These are phyloP conservation scores for Friedmanniomyces simplex DNA, from an alignment of 495 filamentous ascomycete species.

Conservation along the genomic window DNA sequence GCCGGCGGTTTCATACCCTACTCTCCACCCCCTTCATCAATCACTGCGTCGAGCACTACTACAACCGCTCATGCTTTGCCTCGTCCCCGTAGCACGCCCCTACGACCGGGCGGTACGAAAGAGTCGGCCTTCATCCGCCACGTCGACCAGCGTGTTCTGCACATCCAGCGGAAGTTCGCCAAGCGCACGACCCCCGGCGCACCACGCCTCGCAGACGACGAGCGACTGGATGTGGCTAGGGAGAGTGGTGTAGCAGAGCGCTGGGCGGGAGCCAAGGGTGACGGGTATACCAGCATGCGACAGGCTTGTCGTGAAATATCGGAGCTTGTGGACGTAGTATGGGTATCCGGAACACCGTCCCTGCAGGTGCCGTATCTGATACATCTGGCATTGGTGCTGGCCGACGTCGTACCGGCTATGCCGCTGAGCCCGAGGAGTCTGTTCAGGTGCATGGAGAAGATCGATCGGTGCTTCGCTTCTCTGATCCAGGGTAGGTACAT, in stretches of 20 bases:
- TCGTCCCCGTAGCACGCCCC: constrained; percentile 50
- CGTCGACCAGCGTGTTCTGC: constrained; percentile 50
- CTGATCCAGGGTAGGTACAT: constrained; percentile 57
- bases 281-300: constrained; percentile 57
- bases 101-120: constrained; percentile 61
- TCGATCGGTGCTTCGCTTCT: constrained; percentile 67
- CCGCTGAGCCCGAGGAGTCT: constrained; percentile 53
- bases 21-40: constrained; percentile 31
- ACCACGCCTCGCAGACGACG: not conserved
- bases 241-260: constrained; percentile 28
- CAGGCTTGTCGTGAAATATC: constrained; percentile 64
- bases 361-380: constrained; percentile 79
- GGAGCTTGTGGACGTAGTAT: constrained; percentile 61
- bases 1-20: constrained; percentile 14
- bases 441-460: constrained; percentile 58
- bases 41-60: constrained; percentile 48
- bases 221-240: constrained; percentile 4
- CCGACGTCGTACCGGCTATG: constrained; percentile 55
- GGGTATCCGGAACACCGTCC: constrained; percentile 69
- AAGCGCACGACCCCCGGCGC: constrained; percentile 50
- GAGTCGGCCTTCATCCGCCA: constrained; percentile 66
- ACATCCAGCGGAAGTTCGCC: constrained; percentile 58
- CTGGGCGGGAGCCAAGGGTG: constrained; percentile 30
- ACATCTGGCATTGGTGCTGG: constrained; percentile 58
- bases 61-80: constrained; percentile 43